phyloP scores from a whole-genome alignment of 805 yeast species.

The Scheffersomyces lignosus region DNA sequence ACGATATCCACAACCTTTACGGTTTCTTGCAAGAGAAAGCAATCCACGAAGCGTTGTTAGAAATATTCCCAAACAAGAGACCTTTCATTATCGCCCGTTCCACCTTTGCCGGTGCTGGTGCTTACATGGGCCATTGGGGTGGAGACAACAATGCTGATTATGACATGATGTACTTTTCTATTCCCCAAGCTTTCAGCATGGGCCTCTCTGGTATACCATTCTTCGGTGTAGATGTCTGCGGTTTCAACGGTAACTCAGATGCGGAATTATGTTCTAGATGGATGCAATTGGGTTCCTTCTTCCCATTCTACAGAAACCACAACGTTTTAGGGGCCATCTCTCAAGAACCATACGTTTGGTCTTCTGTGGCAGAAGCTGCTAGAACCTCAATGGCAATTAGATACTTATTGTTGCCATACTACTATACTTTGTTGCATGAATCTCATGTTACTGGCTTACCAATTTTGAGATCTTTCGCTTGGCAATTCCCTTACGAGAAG shows the following conservation, averaged over 20 bases:
- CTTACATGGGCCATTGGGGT: slow-evolving; percentile 25
- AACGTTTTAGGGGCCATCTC: slow-evolving; percentile 21
- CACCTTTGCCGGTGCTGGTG: slow-evolving; percentile 22
- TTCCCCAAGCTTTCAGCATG: slow-evolving; percentile 24
- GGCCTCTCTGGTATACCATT: slow-evolving; percentile 25
- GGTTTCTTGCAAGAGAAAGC: slow-evolving; percentile 23
- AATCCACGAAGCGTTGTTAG: slow-evolving; percentile 17
- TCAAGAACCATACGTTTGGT: slow-evolving; percentile 35
- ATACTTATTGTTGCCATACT: slow-evolving; percentile 31
- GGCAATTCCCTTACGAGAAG: slow-evolving; percentile 21
- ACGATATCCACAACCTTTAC: slow-evolving; percentile 25
- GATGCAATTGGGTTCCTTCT: slow-evolving; percentile 34
- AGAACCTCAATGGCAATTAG: slow-evolving; percentile 33
- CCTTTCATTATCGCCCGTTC: slow-evolving; percentile 24
- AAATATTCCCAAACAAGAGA: slow-evolving; percentile 17
- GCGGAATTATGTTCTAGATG: slow-evolving; percentile 28
- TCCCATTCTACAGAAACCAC: slow-evolving; percentile 35
- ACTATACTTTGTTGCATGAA: slow-evolving; percentile 22
- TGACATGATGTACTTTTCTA: slow-evolving; percentile 20
- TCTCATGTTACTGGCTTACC: slow-evolving; percentile 23
- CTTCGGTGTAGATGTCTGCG: slow-evolving; percentile 27
- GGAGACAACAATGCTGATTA: slow-evolving; percentile 23
- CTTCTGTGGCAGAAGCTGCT: slow-evolving; percentile 24
- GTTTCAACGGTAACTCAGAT: slow-evolving; percentile 24
- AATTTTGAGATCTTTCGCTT: slow-evolving; percentile 20